Percentiles rank a stretch among this genome's conserved stretches.
Evolutionary conservation across 2,329 filamentous ascomycete genomes (phyloP).

Genomic region (Pseudogymnoascus sp.): DNA sequence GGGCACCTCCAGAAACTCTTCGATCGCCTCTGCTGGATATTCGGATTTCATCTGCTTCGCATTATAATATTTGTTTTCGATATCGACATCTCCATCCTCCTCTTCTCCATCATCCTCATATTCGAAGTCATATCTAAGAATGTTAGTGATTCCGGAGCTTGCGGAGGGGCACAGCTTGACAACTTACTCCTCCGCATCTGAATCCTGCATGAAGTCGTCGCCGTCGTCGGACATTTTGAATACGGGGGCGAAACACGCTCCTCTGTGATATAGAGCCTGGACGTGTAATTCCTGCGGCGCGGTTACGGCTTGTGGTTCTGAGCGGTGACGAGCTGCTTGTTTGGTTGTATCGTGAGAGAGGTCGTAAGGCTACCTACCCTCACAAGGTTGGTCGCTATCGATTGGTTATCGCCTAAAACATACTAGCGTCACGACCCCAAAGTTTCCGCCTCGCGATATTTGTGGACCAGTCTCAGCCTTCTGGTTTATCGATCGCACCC

Average conservation of each 20-base stretch:
- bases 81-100: constrained; percentile 79
- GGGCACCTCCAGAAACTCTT: constrained; percentile 85
- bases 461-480: constrained; percentile 7
- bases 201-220: constrained; percentile 91
- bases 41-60: constrained; percentile 90
- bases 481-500: not conserved
- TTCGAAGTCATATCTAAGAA: constrained; percentile 77
- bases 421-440: not conserved
- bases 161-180: constrained; percentile 8
- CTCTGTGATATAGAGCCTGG: not conserved
- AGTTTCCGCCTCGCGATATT: constrained; percentile 7
- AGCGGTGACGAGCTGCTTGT: not conserved
- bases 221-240: constrained; percentile 50
- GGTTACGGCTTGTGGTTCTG: not conserved
- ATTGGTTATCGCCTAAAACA: not conserved
- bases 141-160: constrained; percentile 16
- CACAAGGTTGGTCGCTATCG: not conserved
- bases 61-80: constrained; percentile 99
- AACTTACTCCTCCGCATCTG: constrained; percentile 71
- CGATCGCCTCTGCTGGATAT: constrained; percentile 80
- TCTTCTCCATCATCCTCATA: constrained; percentile 89
- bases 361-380: constrained; percentile 5
- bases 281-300: not conserved
- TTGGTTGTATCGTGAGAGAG: not conserved
- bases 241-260: not conserved